Evolutionary conservation across 306 rosid genomes (phyloP), one percentile per base, ranked within the genome.

Genomic region (Lotus japonicus): DNA sequence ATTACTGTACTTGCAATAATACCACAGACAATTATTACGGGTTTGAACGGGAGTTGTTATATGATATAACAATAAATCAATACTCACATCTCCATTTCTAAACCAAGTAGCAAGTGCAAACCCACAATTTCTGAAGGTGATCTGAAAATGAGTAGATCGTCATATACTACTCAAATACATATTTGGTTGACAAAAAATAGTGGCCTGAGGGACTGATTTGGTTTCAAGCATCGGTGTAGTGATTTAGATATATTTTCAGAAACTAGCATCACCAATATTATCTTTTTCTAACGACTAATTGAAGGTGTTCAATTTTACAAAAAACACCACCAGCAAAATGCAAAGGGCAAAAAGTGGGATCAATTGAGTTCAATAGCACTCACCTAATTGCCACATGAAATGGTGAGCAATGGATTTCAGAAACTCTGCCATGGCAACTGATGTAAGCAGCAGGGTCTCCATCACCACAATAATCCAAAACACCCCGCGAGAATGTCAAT

Each of bases 361-460:
- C 3, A 0, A 21, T 15, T 2, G 6, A 23, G 23, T 67, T 71
- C 8, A 65, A 76, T 55, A 26, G n/a, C 11, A 75, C 45, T 68
- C 71, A 94, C 99, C 99, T 79, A 94, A 74, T 75, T 94, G 96
- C 73, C 84, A 82, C 99, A 94, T 90, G 66, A 94, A 90, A 82
- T 85, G 88, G 70, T 89, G 72, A 7, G 99, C 96, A 81, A 77
- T 80, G 15, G 78, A 61, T 66, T 90, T n/a, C 95, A 6, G 99
- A 86, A 41, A 90, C 95, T 67, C 78, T 90, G 67, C 89, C 87
- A 71, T 81, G 83, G 6, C 80, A 83, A 50, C 76, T 51, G 69
- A 88, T 82, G 77, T 90, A 90, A 51, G 70, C 81, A 16, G 86
- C 83, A 5, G 90, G 91, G 71, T 94, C 99, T 49, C 99, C 99